Conservation (phyloP, 257 asterid genomes). For the Ilex asprella region DNA sequence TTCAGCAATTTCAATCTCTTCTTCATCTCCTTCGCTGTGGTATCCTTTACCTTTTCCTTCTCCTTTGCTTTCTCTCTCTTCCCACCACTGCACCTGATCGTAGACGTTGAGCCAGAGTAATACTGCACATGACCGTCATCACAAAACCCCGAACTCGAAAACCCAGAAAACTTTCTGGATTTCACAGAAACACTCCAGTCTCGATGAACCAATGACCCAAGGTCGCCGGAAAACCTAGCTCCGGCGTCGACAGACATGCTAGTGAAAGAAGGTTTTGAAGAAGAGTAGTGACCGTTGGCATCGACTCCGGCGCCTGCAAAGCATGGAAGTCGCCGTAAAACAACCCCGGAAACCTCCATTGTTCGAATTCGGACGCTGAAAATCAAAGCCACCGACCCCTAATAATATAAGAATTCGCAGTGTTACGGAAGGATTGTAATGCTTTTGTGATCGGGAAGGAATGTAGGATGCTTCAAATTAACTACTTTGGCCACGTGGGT, state of each 20-base stretch:
- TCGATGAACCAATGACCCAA: too few species aligned
- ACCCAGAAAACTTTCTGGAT: too few species aligned
- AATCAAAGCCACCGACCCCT: background rate
- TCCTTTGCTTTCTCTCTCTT: constrained; percentile 19
- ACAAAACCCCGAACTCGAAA: constrained; percentile 19
- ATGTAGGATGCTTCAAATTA: background rate
- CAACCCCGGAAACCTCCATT: constrained; percentile 32
- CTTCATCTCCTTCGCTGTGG: constrained; percentile 31
- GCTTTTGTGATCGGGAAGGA: background rate
- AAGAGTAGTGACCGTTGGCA: background rate
- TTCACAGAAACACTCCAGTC: too few species aligned
- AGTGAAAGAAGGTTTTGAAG: constrained; percentile 5
- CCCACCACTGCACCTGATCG: constrained; percentile 15
- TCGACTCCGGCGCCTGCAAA: constrained; percentile 11
- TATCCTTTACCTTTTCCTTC: constrained; percentile 22
- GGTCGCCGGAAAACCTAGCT: background rate
- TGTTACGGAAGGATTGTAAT: background rate
- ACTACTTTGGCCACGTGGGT: constrained; percentile 26
- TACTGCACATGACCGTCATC: constrained; percentile 54
- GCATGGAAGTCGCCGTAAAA: constrained; percentile 19
- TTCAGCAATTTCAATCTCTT: constrained; percentile 60
- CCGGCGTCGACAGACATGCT: background rate
- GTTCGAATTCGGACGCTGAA: background rate
- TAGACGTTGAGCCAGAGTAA: constrained; percentile 24
- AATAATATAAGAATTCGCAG: background rate